Base-by-base conservation (phyloP, 495 filamentous ascomycete species). In the Penicillium cataractarum region DNA sequence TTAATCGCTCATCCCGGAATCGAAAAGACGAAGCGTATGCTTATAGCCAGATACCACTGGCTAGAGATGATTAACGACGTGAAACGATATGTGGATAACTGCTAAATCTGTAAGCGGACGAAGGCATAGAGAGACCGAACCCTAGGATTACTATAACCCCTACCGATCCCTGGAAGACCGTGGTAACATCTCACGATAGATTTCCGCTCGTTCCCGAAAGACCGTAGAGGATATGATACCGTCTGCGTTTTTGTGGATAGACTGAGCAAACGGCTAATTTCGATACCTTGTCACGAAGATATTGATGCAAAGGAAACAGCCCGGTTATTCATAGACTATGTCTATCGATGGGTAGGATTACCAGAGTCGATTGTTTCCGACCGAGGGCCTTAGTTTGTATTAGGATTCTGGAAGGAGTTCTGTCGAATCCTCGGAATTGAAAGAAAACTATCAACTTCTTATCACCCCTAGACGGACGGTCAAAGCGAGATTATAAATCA, bases 401-500 rank as follows among this genome's bases (percentile, higher is more conserved):
- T 22, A 7, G 56, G 42, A 6, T 55, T 72, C 40, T 72, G 48
- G 67, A 35, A 10, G 10, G 32, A 63, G 17, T 50, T 74, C 22
- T 68, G 62, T 32, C 17, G 49, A 31, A 48, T 64, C 13, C 52
- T 64, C 1, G 44, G 58, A 6, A 60, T 68, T 12, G 24, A 60
- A 24, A 24, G 52, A 15, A 57, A 61, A 35, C 59, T 71, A 8
- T 71, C 55, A 8, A 71, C 71, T 5, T 57, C 61, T 2, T 56
- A 65, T 17, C 61, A 75, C 44, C 55, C 57, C 4, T 37, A 67
- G 31, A 67, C 65, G 5, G 60, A 73, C 42, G 63, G 60, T 1
- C 39, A 55, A 39, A 62, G 49, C 4, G 55, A 68, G 31, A 46
- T 48, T 37, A 17, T 17, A 33, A 62, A 62, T 42, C 17, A 55